Percentiles rank a stretch among this genome's conserved stretches.
These are phyloP conservation scores for Maudiozyma humilis DNA, from an alignment of 1,139 yeast genomes.

Conservation along the genomic window DNA sequence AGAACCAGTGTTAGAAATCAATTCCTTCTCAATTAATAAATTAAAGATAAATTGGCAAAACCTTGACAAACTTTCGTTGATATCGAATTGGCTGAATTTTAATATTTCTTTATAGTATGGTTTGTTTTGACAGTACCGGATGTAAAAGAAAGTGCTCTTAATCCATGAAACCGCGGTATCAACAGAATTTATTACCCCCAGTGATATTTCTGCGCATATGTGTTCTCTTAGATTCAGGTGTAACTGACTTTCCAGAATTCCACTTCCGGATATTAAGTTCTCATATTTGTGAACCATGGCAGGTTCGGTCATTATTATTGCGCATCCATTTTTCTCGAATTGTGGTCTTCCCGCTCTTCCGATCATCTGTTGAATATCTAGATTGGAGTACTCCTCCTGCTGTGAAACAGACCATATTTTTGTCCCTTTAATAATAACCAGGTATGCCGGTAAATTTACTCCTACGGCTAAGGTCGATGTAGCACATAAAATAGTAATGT, in stretches of 20 bases:
- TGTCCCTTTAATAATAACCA: constrained; percentile 91
- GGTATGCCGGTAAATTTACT: constrained; percentile 88
- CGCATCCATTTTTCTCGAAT: constrained; percentile 45
- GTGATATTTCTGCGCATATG: constrained; percentile 43
- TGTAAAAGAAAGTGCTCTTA: constrained; percentile 44
- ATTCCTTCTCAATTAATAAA: constrained; percentile 27
- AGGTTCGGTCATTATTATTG: constrained; percentile 44
- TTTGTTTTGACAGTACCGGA: constrained; percentile 38
- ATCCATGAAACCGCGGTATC: constrained; percentile 44
- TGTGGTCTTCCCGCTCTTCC: constrained; percentile 55
- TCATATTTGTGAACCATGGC: constrained; percentile 35
- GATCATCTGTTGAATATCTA: constrained; percentile 45
- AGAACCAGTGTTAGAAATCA: constrained; percentile 22
- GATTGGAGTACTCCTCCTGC: constrained; percentile 38
- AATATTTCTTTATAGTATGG: constrained; percentile 31
- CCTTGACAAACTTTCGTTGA: constrained; percentile 27
- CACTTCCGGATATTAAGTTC: constrained; percentile 38
- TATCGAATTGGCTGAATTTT: constrained; percentile 13
- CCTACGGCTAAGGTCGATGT: constrained; percentile 81
- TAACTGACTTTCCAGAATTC: constrained; percentile 43
- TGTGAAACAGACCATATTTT: constrained; percentile 32
- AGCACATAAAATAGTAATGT: constrained; percentile 40
- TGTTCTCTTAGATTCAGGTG: constrained; percentile 40
- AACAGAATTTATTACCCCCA: constrained; percentile 36
- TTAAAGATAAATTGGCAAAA: constrained; percentile 32